Base-by-base conservation (phyloP, 1,139 yeast genomes). In the Eremothecium sinecaudum region DNA sequence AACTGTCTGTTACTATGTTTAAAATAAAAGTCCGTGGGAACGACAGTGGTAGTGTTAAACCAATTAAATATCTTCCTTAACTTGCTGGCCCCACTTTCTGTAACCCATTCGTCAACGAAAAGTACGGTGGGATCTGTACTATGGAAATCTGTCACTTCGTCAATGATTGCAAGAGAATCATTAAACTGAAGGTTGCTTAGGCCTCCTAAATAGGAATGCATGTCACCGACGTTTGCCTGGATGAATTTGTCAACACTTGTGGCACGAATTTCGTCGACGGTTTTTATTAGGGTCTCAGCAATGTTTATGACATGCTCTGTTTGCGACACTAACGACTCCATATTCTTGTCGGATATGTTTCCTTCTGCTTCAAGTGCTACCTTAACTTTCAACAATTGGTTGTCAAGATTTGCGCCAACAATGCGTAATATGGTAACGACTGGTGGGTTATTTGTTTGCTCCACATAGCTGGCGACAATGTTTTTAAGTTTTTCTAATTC, bases 191-290 rank as follows among this genome's bases (percentile, higher is more conserved):
- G 21, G 4, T 27, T 21, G 6, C 17, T 27, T 5, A 27, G 14
- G 5, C 21, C 30, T n/a, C 30, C 30, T 16, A 27, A 21, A 21
- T 27, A 27, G 4, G 19, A 10, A 11, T 27, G 11, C n/a, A 27
- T 21, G 14, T 27, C 30, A 4, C 30, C 30, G 14, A 27, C 21
- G 7, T 27, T 27, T 9, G 14, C 14, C 4, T 27, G 30, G 8
- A 27, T n/a, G 21, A 16, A 27, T 16, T 16, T 11, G 21, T 27
- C 30, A 16, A 27, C 21, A 27, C 30, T 17, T 11, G 30, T 27
- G 19, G 30, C 19, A n/a, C 14, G n/a, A 27, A 27, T 27, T 15
- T 27, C 30, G 17, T 27, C 30, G 15, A 27, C 30, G 3, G 30
- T 27, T 4, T 17, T 12, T 5, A 27, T 27, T 14, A 27, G 17